Base-by-base conservation (phyloP, 2,329 filamentous ascomycete species). In the Coleophoma eucalyptorum region DNA sequence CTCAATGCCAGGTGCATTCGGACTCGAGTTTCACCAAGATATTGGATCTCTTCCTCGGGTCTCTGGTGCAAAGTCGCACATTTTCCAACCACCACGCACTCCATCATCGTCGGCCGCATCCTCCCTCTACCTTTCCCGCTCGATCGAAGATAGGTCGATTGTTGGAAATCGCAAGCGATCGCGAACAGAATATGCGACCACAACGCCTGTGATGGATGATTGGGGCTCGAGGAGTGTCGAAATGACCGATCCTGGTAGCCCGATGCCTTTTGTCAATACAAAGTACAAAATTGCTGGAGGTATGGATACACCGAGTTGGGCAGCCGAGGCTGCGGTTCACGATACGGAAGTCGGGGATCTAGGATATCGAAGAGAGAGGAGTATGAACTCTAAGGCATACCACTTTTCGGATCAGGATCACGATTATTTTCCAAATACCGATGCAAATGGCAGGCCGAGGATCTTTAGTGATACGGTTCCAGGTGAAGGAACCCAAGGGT, bases 401-500 rank as follows among this genome's bases (percentile, higher is more conserved):
- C 13, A 19, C 19, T 44, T 44, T 16, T n/a, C n/a, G 19, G 42
- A 44, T 8, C 13, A 38, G 2, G 42, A 44, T 5, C 46, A 48
- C n/a, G 35, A 35, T n/a, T 54, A 53, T 32, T 53, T 60, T 18
- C 51, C 50, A 15, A 38, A 61, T 34, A 50, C 44, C 5, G 61
- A 62, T 54, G 60, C 58, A 4, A 49, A 57, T 21, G 49, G 53
- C 6, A 50, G 55, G 33, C 52, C 52, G 33, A 55, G 52, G 46
- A 47, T 42, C 43, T 42, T 44, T 20, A 54, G 54, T 51, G 50
- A 26, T 46, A 18, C 37, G 53, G 13, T 57, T 62, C 60, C 49
- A 51, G 0, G 67, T 68, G 13, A 71, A 75, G 35, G 87, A 83
- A 84, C 77, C 79, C 31, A 72, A 73, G 16, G 69, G 80, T 45